Evolutionary conservation across 1,284 basidiomycete species (phyloP), one percentile per base, ranked within the genome.

Genomic region (Leccinum pachyderme): DNA sequence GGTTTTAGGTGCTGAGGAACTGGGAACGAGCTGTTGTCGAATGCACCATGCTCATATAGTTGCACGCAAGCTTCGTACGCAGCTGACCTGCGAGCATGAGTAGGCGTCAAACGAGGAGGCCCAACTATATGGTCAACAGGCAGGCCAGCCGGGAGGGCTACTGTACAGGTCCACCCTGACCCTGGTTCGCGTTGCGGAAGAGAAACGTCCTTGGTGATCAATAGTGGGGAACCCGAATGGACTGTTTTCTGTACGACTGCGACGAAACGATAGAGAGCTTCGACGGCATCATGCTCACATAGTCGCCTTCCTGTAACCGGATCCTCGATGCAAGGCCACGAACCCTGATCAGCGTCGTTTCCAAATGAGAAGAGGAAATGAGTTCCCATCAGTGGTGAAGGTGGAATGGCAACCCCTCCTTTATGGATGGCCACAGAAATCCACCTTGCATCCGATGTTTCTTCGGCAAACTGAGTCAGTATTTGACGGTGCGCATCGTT

Each of bases 251-350:
- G 65, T 15, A 54, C 32, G 37, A 51, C 54, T 7, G 74, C 71
- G 7, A 76, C 70, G 51, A 81, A 78, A n/a, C 78, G 78, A 65
- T 81, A 81, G 31, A 87, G 65, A n/a, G 78, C 75, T 18, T 73
- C 71, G 2, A 78, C 74, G 33, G 83, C 83, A 63, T 87, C 78
- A 55, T 78, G 73, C 24, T 72, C 70, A 61, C 80, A 78, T 56
- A 90, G 76, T 33, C 77, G 76, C 27, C 81, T 78, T 45, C 81
- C 77, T 7, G 83, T 83, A 8, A 78, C 76, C 2, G 86, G 79
- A 63, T 89, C 85, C 57, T 49, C 70, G 56, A 49, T 66, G 62
- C 13, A 70, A 59, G 41, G 59, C 62, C 46, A 60, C 31, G 25
- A 51, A 22, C 7, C 72, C 64, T 49, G 65, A 62, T 79, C 77